Evolutionary conservation across 2,329 filamentous ascomycete genomes (phyloP).

Genomic region (Byssoonygena ceratinophila): DNA sequence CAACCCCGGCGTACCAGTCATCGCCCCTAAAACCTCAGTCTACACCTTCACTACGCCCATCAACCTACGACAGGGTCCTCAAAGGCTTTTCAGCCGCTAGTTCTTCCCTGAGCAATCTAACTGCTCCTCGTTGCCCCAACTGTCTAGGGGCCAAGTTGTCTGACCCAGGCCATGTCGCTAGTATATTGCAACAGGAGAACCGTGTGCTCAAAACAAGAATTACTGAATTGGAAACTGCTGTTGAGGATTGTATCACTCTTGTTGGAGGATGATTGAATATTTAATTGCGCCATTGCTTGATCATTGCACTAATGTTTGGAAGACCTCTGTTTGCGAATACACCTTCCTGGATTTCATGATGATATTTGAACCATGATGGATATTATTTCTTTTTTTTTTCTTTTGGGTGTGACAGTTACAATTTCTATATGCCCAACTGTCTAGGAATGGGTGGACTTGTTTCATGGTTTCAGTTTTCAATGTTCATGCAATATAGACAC

Average conservation of each 20-base stretch:
- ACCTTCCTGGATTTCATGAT: neutral
- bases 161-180: constrained; percentile 46
- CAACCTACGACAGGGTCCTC: constrained; percentile 36
- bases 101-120: constrained; percentile 24
- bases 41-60: constrained; percentile 21
- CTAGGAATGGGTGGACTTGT: neutral
- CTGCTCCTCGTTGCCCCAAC: constrained; percentile 30
- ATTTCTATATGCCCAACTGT: neutral
- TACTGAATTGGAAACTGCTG: constrained; percentile 43
- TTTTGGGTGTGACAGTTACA: neutral
- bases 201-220: constrained; percentile 43
- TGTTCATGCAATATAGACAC: neutral
- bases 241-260: constrained; percentile 48
- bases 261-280: constrained; percentile 27
- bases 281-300: neutral
- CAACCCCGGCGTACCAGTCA: constrained; percentile 12
- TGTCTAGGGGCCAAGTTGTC: constrained; percentile 34
- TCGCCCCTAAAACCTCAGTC: constrained; percentile 24
- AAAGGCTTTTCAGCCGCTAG: constrained; percentile 32
- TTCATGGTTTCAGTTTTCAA: neutral
- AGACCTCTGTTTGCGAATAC: neutral
- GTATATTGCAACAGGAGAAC: constrained; percentile 47
- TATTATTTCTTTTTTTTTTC: neutral
- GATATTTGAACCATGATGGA: neutral
- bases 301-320: neutral